phyloP scores from a whole-genome alignment of 805 yeast species.

The Tetrapisispora fleetii region DNA sequence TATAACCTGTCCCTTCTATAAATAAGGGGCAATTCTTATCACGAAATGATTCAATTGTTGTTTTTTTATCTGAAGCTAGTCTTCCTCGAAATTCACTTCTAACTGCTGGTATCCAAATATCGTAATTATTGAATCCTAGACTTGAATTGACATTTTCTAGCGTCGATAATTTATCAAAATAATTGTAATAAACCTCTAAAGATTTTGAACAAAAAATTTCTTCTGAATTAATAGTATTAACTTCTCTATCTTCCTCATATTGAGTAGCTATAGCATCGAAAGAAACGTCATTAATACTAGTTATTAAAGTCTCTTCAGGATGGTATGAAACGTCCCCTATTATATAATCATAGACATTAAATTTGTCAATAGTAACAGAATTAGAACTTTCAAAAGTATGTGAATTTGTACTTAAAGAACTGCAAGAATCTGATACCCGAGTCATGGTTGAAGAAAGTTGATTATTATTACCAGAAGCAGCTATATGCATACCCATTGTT shows the following conservation, averaged over 20 bases:
- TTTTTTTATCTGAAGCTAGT: not conserved
- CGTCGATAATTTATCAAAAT: constrained; percentile 13
- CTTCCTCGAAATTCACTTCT: constrained; percentile 7
- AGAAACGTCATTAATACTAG: not conserved
- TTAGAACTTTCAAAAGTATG: not conserved
- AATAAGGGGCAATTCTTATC: constrained; percentile 18
- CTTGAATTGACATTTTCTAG: constrained; percentile 9
- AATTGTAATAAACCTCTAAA: constrained; percentile 11
- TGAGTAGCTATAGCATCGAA: not conserved
- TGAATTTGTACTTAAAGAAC: not conserved
- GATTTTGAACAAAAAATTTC: constrained; percentile 2
- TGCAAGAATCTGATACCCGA: not conserved
- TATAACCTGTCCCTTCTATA: constrained; percentile 16
- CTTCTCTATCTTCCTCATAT: not conserved
- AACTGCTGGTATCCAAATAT: constrained; percentile 22
- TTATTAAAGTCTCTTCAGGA: not conserved
- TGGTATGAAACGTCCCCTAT: not conserved
- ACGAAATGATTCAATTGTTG: constrained; percentile 4
- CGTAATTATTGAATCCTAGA: constrained; percentile 10
- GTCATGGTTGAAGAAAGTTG: not conserved
- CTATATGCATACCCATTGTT: not conserved
- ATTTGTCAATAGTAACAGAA: not conserved
- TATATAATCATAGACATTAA: not conserved
- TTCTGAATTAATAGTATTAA: not conserved
- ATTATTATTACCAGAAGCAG: not conserved